Conservation (phyloP, 805 yeast genomes). For the Kuraishia molischiana region DNA sequence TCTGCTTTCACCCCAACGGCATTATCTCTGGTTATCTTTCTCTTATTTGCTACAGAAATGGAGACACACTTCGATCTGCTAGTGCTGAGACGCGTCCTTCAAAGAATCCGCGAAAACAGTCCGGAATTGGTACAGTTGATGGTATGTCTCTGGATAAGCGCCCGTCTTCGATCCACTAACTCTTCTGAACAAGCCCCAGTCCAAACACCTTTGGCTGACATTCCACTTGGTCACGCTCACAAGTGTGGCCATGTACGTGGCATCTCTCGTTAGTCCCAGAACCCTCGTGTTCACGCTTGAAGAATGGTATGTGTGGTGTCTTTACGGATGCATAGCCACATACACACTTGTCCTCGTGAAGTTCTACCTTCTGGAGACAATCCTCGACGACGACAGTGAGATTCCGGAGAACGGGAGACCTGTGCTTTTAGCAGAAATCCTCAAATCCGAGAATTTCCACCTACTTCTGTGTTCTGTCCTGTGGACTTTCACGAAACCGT, state of each 20-base stretch:
- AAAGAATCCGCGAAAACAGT: no score
- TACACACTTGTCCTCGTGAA: slow-evolving; percentile 19
- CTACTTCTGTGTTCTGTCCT: slow-evolving; percentile 25
- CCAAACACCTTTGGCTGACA: slow-evolving; percentile 9
- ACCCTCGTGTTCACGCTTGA: slow-evolving; percentile 1
- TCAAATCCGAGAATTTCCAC: slow-evolving; percentile 31
- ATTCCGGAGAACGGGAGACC: slow-evolving; percentile 1
- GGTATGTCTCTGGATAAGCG: no score
- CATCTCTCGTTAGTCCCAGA: neutral
- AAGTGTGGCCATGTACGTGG: slow-evolving; percentile 9
- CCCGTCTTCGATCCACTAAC: no score
- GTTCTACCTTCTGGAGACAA: slow-evolving; percentile 12
- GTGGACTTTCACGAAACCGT: slow-evolving; percentile 24
- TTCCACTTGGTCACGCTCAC: slow-evolving; percentile 12
- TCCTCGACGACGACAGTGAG: slow-evolving; percentile 4
- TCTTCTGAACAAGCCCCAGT: slow-evolving; percentile 7
- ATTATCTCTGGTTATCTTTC: no score
- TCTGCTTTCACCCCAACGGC: no score
- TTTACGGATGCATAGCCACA: slow-evolving; percentile 16
- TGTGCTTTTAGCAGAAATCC: slow-evolving; percentile 22
- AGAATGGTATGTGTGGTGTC: slow-evolving; percentile 12
- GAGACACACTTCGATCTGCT: no score
- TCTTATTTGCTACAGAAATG: no score
- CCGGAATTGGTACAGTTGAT: no score
- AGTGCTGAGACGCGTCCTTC: no score